Conservation (phyloP, 2,329 filamentous ascomycete genomes). For the Talaromyces sp. region DNA sequence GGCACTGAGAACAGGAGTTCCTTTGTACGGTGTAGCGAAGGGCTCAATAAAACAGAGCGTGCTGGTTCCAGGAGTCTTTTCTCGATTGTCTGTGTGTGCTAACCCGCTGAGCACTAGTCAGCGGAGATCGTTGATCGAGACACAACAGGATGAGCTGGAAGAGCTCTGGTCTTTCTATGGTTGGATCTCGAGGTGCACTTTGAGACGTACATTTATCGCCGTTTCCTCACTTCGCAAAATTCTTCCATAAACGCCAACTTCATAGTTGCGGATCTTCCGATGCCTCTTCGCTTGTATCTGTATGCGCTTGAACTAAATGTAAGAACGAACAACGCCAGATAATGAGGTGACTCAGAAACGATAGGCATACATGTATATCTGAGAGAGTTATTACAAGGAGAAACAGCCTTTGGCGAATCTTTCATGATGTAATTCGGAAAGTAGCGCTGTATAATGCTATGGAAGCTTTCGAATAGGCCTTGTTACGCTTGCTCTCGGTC, state of each 20-base stretch:
- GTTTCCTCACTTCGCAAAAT: not conserved
- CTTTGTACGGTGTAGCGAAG: not conserved
- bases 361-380: no score
- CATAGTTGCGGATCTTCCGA: constrained; percentile 2
- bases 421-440: no score
- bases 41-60: not conserved
- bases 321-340: no score
- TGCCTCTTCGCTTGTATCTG: no score
- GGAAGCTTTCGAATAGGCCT: no score
- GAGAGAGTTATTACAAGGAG: no score
- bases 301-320: no score
- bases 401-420: no score
- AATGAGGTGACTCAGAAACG: no score
- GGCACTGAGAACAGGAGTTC: not conserved
- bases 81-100: not conserved
- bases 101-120: not conserved
- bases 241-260: not conserved
- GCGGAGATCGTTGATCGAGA: not conserved
- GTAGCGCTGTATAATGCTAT: no score
- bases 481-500: no score
- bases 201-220: not conserved
- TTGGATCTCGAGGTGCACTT: not conserved
- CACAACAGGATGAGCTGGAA: not conserved
- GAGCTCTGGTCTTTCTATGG: not conserved
- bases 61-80: not conserved